These are phyloP conservation scores for Phoma sp. DNA, from an alignment of 2,329 filamentous ascomycete genomes.

Conservation along the genomic window DNA sequence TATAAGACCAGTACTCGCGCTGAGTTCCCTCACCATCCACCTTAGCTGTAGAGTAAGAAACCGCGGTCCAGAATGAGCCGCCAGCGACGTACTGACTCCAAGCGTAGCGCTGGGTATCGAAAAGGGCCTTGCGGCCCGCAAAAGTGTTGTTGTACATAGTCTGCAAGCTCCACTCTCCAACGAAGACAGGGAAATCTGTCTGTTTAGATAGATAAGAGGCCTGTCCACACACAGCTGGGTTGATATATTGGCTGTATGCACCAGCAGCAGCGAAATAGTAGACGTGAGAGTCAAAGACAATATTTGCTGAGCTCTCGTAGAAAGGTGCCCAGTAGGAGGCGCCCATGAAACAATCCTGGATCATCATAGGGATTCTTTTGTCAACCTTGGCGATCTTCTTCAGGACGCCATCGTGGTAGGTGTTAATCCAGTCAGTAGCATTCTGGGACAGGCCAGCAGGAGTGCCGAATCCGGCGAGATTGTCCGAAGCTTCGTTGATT, in stretches of 20 bases:
- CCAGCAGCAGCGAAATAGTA: conserved; percentile 11
- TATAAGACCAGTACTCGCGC: conserved; percentile 18
- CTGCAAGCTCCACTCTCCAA: conserved; percentile 18
- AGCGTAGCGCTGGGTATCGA: conserved; percentile 11
- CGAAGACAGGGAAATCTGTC: conserved; percentile 12
- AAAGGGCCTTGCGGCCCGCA: conserved; percentile 1
- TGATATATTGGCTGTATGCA: conserved; percentile 4
- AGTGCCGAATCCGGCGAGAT: conserved; percentile 36
- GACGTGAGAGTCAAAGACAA: conserved; percentile 10
- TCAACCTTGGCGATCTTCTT: conserved; percentile 22
- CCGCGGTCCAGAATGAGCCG: conserved; percentile 10
- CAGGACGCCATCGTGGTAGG: conserved; percentile 35
- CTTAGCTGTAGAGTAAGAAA: neutral
- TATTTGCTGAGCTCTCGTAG: conserved; percentile 1
- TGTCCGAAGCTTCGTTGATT: conserved; percentile 48
- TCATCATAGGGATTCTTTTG: conserved; percentile 19
- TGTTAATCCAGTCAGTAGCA: conserved; percentile 39
- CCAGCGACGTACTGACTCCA: conserved; percentile 13
- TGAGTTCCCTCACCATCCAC: conserved; percentile 17
- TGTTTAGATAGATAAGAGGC: neutral
- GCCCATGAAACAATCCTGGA: conserved; percentile 22
- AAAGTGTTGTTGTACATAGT: conserved; percentile 15
- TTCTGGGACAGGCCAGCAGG: conserved; percentile 35
- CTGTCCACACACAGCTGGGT: conserved; percentile 3
- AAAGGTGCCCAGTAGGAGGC: conserved; percentile 19